Base-by-base conservation (phyloP, 1,284 basidiomycete species). In the Blastosporella zonata region DNA sequence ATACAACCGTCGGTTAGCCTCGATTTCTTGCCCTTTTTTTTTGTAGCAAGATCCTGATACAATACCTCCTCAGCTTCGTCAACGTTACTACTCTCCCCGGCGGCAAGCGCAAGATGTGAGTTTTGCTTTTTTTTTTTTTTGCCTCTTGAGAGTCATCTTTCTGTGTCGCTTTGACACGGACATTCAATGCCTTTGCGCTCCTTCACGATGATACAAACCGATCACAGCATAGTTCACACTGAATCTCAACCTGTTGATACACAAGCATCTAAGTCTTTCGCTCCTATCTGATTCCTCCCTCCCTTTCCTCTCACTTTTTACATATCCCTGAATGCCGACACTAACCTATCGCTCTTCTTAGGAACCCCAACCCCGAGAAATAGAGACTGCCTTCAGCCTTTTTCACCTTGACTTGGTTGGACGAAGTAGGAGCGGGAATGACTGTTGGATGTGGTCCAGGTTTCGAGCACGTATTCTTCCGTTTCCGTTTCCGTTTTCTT, bases 101-200 rank as follows among this genome's bases (percentile, higher is more conserved):
- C 61, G 94, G 93, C 74, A 97, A 97, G 82, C 84, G 94, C 74
- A 85, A 84, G 75, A 96, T 97, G 94, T 94, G 72, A 82, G 93
- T 90, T 13, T 40, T 54, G 55, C 55, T 49, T 43, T 53, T 25
- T 36, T 49, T 38, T n/a, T 45, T 20, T 39, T 43, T 38, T 43
- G 18, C 27, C 29, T 31, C 15, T 35, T 22, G n/a, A n/a, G n/a
- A n/a, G n/a, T n/a, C n/a, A 9, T 4, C 2, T 13, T 9, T 31
- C 29, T 13, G 29, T n/a, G n/a, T 12, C n/a, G 31, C 31, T 10
- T 15, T 5, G 4, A 22, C 6, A 18, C 9, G 35, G 18, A 27
- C 21, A 31, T 10, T 28, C n/a, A 20, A 20, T 6, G 31, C 46
- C 23, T 27, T 25, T 25, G n/a, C 35, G 35, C 17, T 29, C 31